Evolutionary conservation across 257 asterid genomes (phyloP).

Genomic region (Ilex asprella): DNA sequence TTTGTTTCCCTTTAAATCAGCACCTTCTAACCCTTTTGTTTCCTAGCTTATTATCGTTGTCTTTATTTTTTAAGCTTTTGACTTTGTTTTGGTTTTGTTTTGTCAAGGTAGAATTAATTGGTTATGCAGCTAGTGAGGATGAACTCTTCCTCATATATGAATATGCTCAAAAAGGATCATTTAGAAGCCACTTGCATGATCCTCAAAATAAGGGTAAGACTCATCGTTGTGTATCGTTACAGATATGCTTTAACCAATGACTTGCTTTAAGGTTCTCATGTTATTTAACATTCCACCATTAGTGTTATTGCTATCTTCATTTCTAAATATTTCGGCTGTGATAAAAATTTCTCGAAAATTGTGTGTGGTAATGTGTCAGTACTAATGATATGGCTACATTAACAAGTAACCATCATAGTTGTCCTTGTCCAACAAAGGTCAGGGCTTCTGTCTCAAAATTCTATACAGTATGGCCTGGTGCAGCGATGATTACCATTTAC

Average conservation of each 20-base stretch:
- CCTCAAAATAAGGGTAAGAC: constrained; percentile 73
- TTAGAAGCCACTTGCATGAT: constrained; percentile 81
- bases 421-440: no score
- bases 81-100: constrained; percentile 21
- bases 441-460: no score
- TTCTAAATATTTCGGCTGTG: no score
- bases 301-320: not conserved
- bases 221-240: not conserved
- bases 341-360: no score
- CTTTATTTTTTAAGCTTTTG: constrained; percentile 12
- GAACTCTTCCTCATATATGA: constrained; percentile 88
- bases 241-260: not conserved
- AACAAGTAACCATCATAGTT: no score
- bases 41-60: constrained; percentile 3
- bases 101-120: constrained; percentile 92
- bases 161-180: constrained; percentile 88
- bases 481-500: no score
- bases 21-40: constrained; percentile 1
- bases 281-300: no score
- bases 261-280: not conserved
- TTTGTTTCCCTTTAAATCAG: constrained; percentile 10
- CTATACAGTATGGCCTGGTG: no score
- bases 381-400: no score
- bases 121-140: constrained; percentile 73
- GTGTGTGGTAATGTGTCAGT: no score